These are phyloP conservation scores for Tricholomella constricta DNA, from an alignment of 768 basidiomycete species.

Conservation along the genomic window DNA sequence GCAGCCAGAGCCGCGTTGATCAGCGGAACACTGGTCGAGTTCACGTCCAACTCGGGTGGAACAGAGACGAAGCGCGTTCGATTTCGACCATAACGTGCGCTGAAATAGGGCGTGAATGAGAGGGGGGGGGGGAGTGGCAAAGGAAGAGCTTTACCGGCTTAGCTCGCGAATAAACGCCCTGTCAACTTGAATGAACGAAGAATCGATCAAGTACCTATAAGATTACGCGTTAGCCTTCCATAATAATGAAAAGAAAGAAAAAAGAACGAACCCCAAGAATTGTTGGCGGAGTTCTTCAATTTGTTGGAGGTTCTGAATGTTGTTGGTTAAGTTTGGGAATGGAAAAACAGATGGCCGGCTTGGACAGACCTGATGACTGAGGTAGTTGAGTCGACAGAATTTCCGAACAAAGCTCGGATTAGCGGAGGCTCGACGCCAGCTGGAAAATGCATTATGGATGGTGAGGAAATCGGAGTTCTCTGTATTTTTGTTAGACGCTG, in stretches of 20 bases:
- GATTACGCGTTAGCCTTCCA: constrained; percentile 3
- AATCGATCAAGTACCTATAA: constrained; percentile 82
- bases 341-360: not conserved
- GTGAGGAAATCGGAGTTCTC: constrained; percentile 96
- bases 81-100: constrained; percentile 74
- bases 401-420: constrained; percentile 64
- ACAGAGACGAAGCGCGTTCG: constrained; percentile 75
- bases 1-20: constrained; percentile 83
- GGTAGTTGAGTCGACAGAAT: constrained; percentile 78
- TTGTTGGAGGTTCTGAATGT: constrained; percentile 82
- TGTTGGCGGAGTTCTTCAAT: constrained; percentile 97
- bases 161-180: constrained; percentile 67
- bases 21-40: constrained; percentile 64
- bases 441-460: constrained; percentile 85
- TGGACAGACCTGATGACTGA: constrained; percentile 75
- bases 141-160: constrained; percentile 49
- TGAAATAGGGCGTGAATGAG: constrained; percentile 2
- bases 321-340: not conserved
- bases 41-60: constrained; percentile 69
- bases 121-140: constrained; percentile 13
- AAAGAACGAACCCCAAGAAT: constrained; percentile 58
- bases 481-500: constrained; percentile 28
- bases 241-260: not conserved
- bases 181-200: constrained; percentile 77
- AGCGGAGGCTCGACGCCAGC: constrained; percentile 78